These are phyloP conservation scores for Hypoxylon sp. DNA, from an alignment of 2,329 filamentous ascomycete genomes.

Conservation along the genomic window DNA sequence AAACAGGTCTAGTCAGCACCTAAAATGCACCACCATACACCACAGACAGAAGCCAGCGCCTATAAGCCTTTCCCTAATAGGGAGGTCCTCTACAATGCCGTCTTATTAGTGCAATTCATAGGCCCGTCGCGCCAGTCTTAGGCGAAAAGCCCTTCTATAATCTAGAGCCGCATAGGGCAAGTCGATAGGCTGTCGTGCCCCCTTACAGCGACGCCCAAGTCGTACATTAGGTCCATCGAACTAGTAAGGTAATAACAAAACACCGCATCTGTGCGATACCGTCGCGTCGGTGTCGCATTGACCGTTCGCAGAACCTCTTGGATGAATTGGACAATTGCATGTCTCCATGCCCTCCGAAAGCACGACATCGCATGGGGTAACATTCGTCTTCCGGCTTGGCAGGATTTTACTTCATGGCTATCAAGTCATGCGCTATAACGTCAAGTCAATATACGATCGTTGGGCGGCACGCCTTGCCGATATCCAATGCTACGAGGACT, in stretches of 20 bases:
- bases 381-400: slow-evolving; percentile 18
- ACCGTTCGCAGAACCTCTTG: slow-evolving; percentile 14
- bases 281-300: slow-evolving; percentile 1
- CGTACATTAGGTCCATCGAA: too few relatives aligned
- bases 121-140: slow-evolving; percentile 2
- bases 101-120: neutral
- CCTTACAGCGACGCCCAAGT: neutral
- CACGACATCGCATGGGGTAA: slow-evolving; percentile 29
- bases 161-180: slow-evolving; percentile 22
- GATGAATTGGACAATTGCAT: slow-evolving; percentile 10
- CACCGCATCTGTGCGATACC: too few relatives aligned
- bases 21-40: slow-evolving; percentile 24
- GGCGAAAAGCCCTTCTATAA: neutral
- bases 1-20: slow-evolving; percentile 3
- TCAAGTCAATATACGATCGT: neutral
- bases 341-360: slow-evolving; percentile 9
- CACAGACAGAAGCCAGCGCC: slow-evolving; percentile 13
- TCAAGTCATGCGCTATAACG: slow-evolving; percentile 1
- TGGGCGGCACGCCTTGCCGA: slow-evolving; percentile 22
- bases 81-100: slow-evolving; percentile 13
- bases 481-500: slow-evolving; percentile 8
- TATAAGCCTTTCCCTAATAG: slow-evolving; percentile 17
- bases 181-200: neutral
- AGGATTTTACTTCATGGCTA: slow-evolving; percentile 9
- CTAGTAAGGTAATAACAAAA: too few relatives aligned